Base-by-base conservation (phyloP, 2,329 filamentous ascomycete species). In the Septoria petroselini region DNA sequence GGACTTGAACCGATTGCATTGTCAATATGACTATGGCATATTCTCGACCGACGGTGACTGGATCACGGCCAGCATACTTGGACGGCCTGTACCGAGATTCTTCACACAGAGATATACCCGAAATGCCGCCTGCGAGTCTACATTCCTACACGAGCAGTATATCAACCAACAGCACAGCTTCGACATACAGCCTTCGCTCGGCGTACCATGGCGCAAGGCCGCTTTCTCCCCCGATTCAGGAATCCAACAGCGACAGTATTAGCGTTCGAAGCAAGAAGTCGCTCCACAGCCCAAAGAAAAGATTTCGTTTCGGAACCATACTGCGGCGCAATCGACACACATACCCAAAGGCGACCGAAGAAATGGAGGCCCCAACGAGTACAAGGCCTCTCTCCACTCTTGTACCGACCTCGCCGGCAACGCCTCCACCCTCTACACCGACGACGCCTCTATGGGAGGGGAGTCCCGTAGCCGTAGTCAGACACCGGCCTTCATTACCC, bases 131-230 rank as follows among this genome's bases (percentile, higher is more conserved):
- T 15, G 41, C 41, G 30, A 55, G 58, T 30, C 17, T 49, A 27
- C 62, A 63, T 53, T 65, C 63, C 3, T 58, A 63, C 18, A 60
- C 53, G 35, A 63, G 61, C 52, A 65, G 59, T 52, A 56, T 62
- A 12, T 63, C 62, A 7, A 52, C 41, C 45, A 57, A 30, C 43
- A 58, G 53, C 41, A 61, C 55, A 2, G 49, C 52, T 7, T 55
- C 57, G 18, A 54, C 44, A 29, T 52, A 57, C 46, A 55, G 62
- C 41, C 52, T 59, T 6, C 58, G 57, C 48, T 41, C 50, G 15
- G 42, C 54, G 40, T 53, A 49, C 9, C 53, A 57, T 45, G 41
- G 46, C 41, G 42, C 42, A 4, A 53, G 60, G 18, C 57, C 62
- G 30, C 53, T 66, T 6, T 57, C 62, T 2, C 63, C 63, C 18